Base-by-base conservation (phyloP, 257 asterid species). In the Verbena officinalis region DNA sequence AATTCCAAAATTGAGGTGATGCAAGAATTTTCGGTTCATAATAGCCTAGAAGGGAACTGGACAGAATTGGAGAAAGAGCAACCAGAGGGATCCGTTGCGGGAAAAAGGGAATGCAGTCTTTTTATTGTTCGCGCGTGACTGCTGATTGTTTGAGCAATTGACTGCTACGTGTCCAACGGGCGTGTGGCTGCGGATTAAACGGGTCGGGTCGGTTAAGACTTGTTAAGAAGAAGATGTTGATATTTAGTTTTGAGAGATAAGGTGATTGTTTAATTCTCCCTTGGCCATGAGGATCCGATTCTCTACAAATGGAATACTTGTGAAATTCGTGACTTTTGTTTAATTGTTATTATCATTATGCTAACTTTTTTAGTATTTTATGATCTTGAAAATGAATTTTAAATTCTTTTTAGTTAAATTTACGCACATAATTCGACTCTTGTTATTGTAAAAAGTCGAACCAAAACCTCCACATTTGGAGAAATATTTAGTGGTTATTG, bases 41-140 rank as follows among this genome's bases (percentile, higher is more conserved):
- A 27, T 27, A n/a, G n/a, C n/a, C n/a, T n/a, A n/a, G n/a, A n/a
- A n/a, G n/a, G n/a, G n/a, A n/a, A n/a, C n/a, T 27, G 33, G 33
- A 27, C 4, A 27, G 54, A 46, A 70, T 34, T 36, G 72, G 67
- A 71, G 50, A 44, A 13, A 44, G 14, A 42, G 67, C 68, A 59
- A 66, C 71, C 21, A 67, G 39, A 75, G 73, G 55, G 51, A 39
- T 10, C 3, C 22, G 8, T n/a, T 53, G 55, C 46, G 31, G 58
- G 70, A 10, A 38, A 40, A 21, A 9, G 43, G 19, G 48, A n/a
- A 0, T 61, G 58, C 31, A 36, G 5, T 4, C 53, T 65, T 11
- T 50, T 39, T 24, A 10, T 36, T 15, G 36, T 34, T 58, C 65
- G 73, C 77, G 64, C 77, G 77, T 75, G 81, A 33, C 30, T 0